Evolutionary conservation across 192 early-diverging fungal species (phyloP), one percentile per base, ranked within the genome.

Genomic region (Coemansia sp.): DNA sequence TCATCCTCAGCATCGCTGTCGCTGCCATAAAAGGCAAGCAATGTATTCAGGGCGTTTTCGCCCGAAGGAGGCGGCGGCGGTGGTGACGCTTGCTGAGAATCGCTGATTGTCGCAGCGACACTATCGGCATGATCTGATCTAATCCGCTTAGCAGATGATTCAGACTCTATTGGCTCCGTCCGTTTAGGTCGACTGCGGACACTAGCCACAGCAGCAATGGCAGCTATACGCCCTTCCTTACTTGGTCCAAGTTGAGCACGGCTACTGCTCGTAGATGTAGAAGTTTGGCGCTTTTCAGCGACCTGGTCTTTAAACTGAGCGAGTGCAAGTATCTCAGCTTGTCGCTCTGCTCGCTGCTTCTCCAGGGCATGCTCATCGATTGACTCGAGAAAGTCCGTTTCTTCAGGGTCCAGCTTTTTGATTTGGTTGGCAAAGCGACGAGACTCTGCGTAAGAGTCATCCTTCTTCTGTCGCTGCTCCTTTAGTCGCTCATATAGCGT

Each of bases 401-500:
- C 91, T 18, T 90, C 91, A 8, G 84, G 83, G 33, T 91, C 91
- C 29, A 92, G 79, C 57, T 78, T 87, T 50, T 89, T 87, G 68
- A 92, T 87, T 10, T 88, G 76, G 55, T 88, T 85, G 22, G 75
- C 79, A 57, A 74, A 73, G 13, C 72, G 74, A 3, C 73, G 76
- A 5, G 81, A 83, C 70, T 92, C 91, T 29, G 79, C 76, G 67
- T 87, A 85, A 8, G 87, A 81, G 34, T 91, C 91, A 38, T 84
- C 83, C 58, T 92, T 92, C 39, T 81, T 75, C 31, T 74, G 75
- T 52, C 85, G 87, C 69, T 92, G 90, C 68, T 91, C 91, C 68
- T 91, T 89, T 16, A 92, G 74, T n/a, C 87, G 87, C 70, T 92
- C 91, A 64, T 87, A 92, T 16, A 92, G 84, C 12, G 91, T 92